These are phyloP conservation scores for Eucalyptus guilfoylei DNA, from an alignment of 345 rosid species.

Conservation along the genomic window DNA sequence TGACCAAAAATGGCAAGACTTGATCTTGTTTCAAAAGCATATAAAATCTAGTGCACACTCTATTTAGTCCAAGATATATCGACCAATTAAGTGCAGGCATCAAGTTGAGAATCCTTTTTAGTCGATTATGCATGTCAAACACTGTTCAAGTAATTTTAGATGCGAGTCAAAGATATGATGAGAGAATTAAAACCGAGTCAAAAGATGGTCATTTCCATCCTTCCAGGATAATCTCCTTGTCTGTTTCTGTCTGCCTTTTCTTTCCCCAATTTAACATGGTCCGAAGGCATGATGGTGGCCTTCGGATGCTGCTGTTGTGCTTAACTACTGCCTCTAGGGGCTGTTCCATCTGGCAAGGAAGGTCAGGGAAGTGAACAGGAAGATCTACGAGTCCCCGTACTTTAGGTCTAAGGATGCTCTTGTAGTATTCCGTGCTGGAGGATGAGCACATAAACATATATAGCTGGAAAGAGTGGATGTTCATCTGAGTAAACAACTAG, in stretches of 20 bases:
- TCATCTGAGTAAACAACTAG: conserved; percentile 8
- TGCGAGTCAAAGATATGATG: neutral
- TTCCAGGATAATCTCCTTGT: neutral
- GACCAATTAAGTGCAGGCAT: neutral
- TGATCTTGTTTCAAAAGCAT: neutral
- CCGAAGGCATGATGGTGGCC: conserved; percentile 86
- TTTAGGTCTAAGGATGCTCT: conserved; percentile 84
- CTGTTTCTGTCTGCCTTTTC: neutral
- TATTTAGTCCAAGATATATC: neutral
- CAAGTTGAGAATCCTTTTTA: neutral
- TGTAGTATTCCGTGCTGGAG: conserved; percentile 71
- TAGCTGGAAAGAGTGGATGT: conserved; percentile 90
- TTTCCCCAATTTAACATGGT: neutral
- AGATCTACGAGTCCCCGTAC: conserved; percentile 81
- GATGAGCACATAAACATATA: conserved; percentile 67
- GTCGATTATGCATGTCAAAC: neutral
- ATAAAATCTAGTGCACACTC: neutral
- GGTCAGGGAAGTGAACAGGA: conserved; percentile 96
- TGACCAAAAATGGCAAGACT: neutral
- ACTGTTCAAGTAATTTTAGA: neutral
- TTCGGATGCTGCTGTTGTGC: conserved; percentile 65
- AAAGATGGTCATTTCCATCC: neutral
- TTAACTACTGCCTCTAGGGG: conserved; percentile 89
- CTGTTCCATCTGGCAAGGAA: conserved; percentile 92
- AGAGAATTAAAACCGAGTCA: neutral